Percentiles rank a stretch among this genome's conserved stretches.
Evolutionary conservation across 2,329 filamentous ascomycete genomes (phyloP).

Genomic region (Tolypocladium capitatum): DNA sequence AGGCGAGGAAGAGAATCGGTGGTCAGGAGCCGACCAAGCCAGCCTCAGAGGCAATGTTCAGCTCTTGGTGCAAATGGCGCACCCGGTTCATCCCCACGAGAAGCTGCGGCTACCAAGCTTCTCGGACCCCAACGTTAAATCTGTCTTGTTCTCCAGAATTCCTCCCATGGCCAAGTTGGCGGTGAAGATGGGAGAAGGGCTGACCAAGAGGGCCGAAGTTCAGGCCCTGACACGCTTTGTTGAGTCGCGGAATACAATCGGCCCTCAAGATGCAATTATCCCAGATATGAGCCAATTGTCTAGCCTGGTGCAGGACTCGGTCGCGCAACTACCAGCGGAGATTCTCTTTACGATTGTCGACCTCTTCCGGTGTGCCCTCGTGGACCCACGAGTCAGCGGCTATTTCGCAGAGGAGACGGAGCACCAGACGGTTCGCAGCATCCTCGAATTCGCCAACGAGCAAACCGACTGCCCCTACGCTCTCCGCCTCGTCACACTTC

Average conservation of each 20-base stretch:
- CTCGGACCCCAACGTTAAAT: conserved; percentile 46
- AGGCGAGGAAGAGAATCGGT: conserved; percentile 63
- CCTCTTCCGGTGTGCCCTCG: conserved; percentile 62
- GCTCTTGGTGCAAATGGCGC: conserved; percentile 61
- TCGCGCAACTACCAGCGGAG: conserved; percentile 44
- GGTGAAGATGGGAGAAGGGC: conserved; percentile 54
- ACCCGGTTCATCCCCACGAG: conserved; percentile 63
- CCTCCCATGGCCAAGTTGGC: conserved; percentile 75
- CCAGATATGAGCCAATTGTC: conserved; percentile 58
- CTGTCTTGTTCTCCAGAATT: conserved; percentile 62
- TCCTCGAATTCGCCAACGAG: conserved; percentile 47
- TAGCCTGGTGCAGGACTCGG: conserved; percentile 42
- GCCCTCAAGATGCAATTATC: conserved; percentile 52
- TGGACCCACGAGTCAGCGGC: conserved; percentile 66
- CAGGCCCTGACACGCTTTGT: conserved; percentile 58
- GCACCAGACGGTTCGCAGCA: conserved; percentile 46
- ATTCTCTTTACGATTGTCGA: conserved; percentile 74
- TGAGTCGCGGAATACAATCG: conserved; percentile 41
- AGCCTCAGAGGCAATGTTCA: conserved; percentile 59
- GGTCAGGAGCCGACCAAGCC: conserved; percentile 62
- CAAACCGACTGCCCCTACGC: conserved; percentile 58
- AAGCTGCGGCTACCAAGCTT: conserved; percentile 58
- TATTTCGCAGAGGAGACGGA: conserved; percentile 67
- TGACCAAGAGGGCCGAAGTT: conserved; percentile 46
- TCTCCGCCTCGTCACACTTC: conserved; percentile 68